Evolutionary conservation across 1,284 basidiomycete species (phyloP).

Genomic region (Ceratobasidium theobromae): DNA sequence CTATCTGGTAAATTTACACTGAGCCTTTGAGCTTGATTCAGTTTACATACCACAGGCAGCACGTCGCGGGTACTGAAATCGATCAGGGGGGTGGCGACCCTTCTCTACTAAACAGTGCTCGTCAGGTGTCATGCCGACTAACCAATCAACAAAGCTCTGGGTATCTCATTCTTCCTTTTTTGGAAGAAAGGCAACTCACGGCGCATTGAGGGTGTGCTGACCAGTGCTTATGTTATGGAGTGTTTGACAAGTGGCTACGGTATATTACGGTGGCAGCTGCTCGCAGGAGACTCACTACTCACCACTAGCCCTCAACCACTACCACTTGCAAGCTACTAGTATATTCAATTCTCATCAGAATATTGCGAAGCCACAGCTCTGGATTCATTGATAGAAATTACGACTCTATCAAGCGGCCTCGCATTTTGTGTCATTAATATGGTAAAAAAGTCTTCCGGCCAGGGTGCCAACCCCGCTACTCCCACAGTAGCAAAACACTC

Average conservation of each 20-base stretch:
- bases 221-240: background rate
- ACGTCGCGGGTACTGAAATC: background rate
- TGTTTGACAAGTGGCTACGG: slow-evolving; percentile 24
- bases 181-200: background rate
- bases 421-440: background rate
- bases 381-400: background rate
- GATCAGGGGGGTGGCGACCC: background rate
- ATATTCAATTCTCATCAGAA: background rate
- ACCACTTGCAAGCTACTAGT: background rate
- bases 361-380: background rate
- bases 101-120: background rate
- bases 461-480: background rate
- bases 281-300: background rate
- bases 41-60: too few relatives aligned
- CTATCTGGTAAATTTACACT: too few relatives aligned
- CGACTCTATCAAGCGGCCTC: background rate
- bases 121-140: background rate
- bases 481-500: background rate
- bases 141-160: too few relatives aligned
- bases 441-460: slow-evolving; percentile 8
- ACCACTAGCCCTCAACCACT: background rate
- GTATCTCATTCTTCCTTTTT: background rate
- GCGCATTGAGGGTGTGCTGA: background rate
- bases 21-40: too few relatives aligned
- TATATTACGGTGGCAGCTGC: slow-evolving; percentile 18